Base-by-base conservation (phyloP, 768 basidiomycete genomes). In the Podaxis sp. region DNA sequence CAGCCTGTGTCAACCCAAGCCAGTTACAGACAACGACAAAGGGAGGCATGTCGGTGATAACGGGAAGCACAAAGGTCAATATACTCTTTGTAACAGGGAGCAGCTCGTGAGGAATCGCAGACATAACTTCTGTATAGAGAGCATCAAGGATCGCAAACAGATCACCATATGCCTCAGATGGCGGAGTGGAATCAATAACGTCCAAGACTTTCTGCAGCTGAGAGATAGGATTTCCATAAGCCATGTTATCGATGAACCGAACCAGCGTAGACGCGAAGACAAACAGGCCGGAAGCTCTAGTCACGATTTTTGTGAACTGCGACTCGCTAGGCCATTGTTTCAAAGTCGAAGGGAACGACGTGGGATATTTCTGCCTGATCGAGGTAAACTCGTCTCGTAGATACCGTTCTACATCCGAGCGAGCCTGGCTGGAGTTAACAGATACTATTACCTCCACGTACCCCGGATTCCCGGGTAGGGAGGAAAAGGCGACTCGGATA, bases 191-290 rank as follows among this genome's bases (percentile, higher is more conserved):
- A 22, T 49, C 15, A 22, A 41, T 41, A n/a, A n/a, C 17, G 12
- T 41, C 53, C n/a, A 62, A 51, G 33, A 58, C 56, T 41, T 49
- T 64, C 17, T 58, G 36, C 2, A 60, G 65, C 41, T 41, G 61
- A 28, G 12, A 17, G 5, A 41, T 38, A 11, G 63, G 58, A 12
- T 60, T 22, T 10, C 15, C 46, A 49, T 22, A 49, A 49, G 12
- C 22, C 46, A n/a, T 17, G 46, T 62, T 62, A 11, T 56, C 67
- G 28, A 70, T 56, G 58, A 65, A 72, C 22, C 67, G 67, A 5
- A 70, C 28, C 30, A 67, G 61, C 5, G 68, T 68, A 0, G 70
- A 64, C 6, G 65, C 65, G 30, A 72, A 74, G 44, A 73, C 67
- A 50, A 72, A 72, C 46, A 66, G 66, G 11, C 70, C 69, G 2